phyloP scores from a whole-genome alignment of 108 stramenopile species.

The Conticribra weissflogii region DNA sequence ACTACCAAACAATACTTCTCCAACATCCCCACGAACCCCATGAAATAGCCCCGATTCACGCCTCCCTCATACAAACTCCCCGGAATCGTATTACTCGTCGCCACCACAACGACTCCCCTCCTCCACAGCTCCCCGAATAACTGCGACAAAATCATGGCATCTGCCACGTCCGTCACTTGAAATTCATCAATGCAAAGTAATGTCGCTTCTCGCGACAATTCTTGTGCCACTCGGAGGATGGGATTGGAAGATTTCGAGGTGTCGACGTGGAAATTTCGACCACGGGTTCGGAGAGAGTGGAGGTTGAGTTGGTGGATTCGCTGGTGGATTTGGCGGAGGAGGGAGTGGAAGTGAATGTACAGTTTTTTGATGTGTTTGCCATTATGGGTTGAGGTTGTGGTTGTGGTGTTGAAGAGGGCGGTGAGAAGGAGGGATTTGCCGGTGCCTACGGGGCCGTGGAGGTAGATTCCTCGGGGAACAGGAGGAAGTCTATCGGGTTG shows the following conservation, averaged over 20 bases:
- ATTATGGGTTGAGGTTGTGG: not conserved
- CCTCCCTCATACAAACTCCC: constrained; percentile 94
- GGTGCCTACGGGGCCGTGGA: constrained; percentile 93
- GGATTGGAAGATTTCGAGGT: constrained; percentile 65
- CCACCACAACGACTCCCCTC: constrained; percentile 85
- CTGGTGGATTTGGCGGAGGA: constrained; percentile 90
- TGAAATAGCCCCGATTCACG: constrained; percentile 93
- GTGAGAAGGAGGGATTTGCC: constrained; percentile 99
- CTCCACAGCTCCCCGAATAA: constrained; percentile 75
- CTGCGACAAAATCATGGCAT: constrained; percentile 88
- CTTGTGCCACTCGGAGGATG: constrained; percentile 63
- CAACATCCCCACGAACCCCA: constrained; percentile 91
- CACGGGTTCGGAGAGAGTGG: constrained; percentile 52
- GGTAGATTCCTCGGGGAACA: constrained; percentile 85
- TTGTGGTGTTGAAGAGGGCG: constrained; percentile 70
- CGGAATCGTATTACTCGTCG: constrained; percentile 96
- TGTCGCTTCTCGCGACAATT: constrained; percentile 61
- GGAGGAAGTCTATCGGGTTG: constrained; percentile 17
- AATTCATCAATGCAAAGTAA: constrained; percentile 99
- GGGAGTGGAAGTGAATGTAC: constrained; percentile 98
- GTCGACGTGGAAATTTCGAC: constrained; percentile 71
- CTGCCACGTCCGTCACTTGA: constrained; percentile 98
- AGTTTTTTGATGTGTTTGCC: not conserved
- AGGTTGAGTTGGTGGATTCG: constrained; percentile 84
- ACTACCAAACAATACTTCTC: constrained; percentile 81